These are phyloP conservation scores for Chaetoscypha palmicola DNA, from an alignment of 2,329 filamentous ascomycete genomes.

Conservation along the genomic window DNA sequence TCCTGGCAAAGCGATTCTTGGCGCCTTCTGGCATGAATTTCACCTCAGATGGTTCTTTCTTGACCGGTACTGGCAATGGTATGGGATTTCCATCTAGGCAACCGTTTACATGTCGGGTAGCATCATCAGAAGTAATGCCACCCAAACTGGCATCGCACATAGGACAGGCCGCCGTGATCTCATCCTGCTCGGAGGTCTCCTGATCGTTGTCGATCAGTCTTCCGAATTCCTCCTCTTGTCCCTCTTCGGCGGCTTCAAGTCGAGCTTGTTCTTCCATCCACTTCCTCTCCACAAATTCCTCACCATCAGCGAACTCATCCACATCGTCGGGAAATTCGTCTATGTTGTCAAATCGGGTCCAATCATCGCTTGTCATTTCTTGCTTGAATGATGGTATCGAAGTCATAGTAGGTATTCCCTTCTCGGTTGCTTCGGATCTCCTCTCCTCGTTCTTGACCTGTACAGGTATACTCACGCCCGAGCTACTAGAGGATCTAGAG, in stretches of 20 bases:
- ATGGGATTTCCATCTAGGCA: slow-evolving; percentile 80
- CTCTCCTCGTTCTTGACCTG: background rate
- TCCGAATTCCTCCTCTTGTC: slow-evolving; percentile 28
- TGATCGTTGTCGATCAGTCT: slow-evolving; percentile 15
- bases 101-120: slow-evolving; percentile 80
- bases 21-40: slow-evolving; percentile 22
- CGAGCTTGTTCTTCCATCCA: slow-evolving; percentile 73
- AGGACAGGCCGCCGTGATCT: slow-evolving; percentile 50
- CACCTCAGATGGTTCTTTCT: slow-evolving; percentile 15
- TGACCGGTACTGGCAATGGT: slow-evolving; percentile 39
- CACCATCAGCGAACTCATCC: slow-evolving; percentile 39
- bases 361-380: slow-evolving; percentile 45
- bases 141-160: slow-evolving; percentile 64
- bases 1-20: slow-evolving; percentile 49
- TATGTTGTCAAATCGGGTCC: slow-evolving; percentile 49
- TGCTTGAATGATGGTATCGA: slow-evolving; percentile 38
- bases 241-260: slow-evolving; percentile 51
- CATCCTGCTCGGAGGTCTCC: slow-evolving; percentile 11
- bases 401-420: background rate
- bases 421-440: background rate
- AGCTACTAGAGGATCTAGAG: slow-evolving; percentile 9
- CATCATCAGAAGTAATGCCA: slow-evolving; percentile 57
- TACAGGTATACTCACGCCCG: background rate
- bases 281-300: slow-evolving; percentile 57
- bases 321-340: slow-evolving; percentile 47